These are phyloP conservation scores for Juglanconis oblonga DNA, from an alignment of 2,329 filamentous ascomycete species.

Conservation along the genomic window DNA sequence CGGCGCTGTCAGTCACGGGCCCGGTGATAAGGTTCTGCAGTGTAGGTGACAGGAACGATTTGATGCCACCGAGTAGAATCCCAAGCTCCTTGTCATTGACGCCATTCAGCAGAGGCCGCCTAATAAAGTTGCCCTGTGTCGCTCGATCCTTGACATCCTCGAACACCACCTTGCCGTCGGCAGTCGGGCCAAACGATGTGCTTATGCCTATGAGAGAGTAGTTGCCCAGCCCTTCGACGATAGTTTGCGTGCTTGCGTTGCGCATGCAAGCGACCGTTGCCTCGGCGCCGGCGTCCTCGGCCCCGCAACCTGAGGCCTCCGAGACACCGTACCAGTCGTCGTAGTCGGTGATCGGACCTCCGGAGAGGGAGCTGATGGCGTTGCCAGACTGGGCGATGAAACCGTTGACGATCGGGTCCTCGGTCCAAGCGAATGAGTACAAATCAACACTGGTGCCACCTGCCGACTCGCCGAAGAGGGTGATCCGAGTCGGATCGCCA, in stretches of 20 bases:
- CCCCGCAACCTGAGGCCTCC: slow-evolving; percentile 3
- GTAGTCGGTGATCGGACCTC: not conserved
- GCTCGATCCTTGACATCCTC: not conserved
- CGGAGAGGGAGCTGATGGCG: not conserved
- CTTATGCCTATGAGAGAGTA: not conserved
- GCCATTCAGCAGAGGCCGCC: not conserved
- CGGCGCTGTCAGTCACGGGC: not conserved
- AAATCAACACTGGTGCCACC: not conserved
- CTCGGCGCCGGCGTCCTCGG: not conserved
- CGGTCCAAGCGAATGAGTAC: slow-evolving; percentile 4
- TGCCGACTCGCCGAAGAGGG: slow-evolving; percentile 6
- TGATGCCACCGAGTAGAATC: no score
- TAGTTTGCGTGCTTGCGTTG: not conserved
- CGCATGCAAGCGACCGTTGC: slow-evolving; percentile 1
- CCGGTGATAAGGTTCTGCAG: not conserved
- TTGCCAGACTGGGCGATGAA: slow-evolving; percentile 10
- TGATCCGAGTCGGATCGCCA: slow-evolving; percentile 19
- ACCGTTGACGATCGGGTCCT: slow-evolving; percentile 8
- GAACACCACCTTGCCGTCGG: not conserved
- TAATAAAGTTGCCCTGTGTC: not conserved
- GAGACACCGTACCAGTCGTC: not conserved
- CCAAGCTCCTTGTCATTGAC: not conserved
- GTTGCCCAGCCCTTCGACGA: not conserved
- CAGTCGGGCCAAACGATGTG: not conserved
- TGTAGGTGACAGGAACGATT: not conserved